Conservation (phyloP, 305 asterid species). For the Coffea humblotiana region DNA sequence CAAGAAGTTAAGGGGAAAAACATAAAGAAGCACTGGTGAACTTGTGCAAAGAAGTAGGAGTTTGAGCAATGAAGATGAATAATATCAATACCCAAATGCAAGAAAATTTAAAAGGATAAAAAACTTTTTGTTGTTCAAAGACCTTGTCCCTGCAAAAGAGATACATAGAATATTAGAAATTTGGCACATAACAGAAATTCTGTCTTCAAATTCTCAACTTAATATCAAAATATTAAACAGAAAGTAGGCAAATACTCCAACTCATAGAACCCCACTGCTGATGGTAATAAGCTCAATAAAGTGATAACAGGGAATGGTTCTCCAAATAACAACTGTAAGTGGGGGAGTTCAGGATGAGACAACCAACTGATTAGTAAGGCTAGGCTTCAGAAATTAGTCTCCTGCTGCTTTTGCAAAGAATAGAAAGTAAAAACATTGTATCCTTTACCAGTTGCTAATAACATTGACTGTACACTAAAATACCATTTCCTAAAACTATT, state of each 20-base stretch:
- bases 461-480: neutral
- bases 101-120: conserved; percentile 63
- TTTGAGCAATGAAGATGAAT: neutral
- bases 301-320: neutral
- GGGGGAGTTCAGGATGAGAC: neutral
- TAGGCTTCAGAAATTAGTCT: neutral
- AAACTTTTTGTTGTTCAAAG: conserved; percentile 75
- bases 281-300: neutral
- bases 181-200: neutral
- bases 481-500: neutral
- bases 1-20: conserved; percentile 36
- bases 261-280: neutral
- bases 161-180: neutral
- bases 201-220: neutral
- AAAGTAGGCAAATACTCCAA: neutral
- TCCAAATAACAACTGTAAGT: neutral
- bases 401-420: neutral
- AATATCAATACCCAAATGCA: neutral
- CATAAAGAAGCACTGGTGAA: neutral
- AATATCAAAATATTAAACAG: neutral
- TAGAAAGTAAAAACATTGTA: neutral
- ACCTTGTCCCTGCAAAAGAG: conserved; percentile 78
- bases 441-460: neutral
- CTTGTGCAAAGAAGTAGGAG: neutral
- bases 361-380: neutral